phyloP scores from a whole-genome alignment of 805 yeast genomes.

The Candida adriatica region DNA sequence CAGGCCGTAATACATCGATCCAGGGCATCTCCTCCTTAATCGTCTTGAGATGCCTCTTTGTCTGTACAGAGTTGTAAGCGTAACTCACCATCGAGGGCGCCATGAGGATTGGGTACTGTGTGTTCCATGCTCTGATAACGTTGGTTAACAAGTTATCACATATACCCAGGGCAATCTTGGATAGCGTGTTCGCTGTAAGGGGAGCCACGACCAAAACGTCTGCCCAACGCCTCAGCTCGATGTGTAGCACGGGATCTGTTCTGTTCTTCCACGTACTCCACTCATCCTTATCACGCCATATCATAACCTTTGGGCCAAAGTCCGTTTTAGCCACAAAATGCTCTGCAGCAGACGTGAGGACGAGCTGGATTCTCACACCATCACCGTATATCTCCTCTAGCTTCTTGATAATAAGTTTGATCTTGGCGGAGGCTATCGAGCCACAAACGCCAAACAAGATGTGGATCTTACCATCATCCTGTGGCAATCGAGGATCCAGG shows the following conservation, averaged over 20 bases:
- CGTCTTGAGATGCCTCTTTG: slow-evolving; percentile 72
- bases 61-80: slow-evolving; percentile 83
- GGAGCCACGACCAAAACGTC: slow-evolving; percentile 93
- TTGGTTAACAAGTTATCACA: slow-evolving; percentile 90
- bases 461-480: slow-evolving; percentile 86
- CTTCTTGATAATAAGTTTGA: slow-evolving; percentile 72
- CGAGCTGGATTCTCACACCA: slow-evolving; percentile 75
- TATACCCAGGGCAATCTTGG: slow-evolving; percentile 83
- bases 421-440: slow-evolving; percentile 75
- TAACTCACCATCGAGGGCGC: slow-evolving; percentile 97
- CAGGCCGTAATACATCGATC: slow-evolving; percentile 90
- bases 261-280: slow-evolving; percentile 84
- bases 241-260: slow-evolving; percentile 89
- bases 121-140: slow-evolving; percentile 93
- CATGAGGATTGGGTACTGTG: slow-evolving; percentile 76
- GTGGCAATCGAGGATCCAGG: slow-evolving; percentile 57
- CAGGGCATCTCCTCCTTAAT: slow-evolving; percentile 90
- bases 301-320: slow-evolving; percentile 53
- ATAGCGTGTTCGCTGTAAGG: slow-evolving; percentile 83
- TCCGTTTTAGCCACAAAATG: slow-evolving; percentile 60
- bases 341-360: slow-evolving; percentile 79
- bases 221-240: slow-evolving; percentile 95
- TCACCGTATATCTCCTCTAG: slow-evolving; percentile 76
- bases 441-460: slow-evolving; percentile 86
- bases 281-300: slow-evolving; percentile 93